Evolutionary conservation across 2,329 filamentous ascomycete species (phyloP).

Genomic region (Colletotrichum acutatum): DNA sequence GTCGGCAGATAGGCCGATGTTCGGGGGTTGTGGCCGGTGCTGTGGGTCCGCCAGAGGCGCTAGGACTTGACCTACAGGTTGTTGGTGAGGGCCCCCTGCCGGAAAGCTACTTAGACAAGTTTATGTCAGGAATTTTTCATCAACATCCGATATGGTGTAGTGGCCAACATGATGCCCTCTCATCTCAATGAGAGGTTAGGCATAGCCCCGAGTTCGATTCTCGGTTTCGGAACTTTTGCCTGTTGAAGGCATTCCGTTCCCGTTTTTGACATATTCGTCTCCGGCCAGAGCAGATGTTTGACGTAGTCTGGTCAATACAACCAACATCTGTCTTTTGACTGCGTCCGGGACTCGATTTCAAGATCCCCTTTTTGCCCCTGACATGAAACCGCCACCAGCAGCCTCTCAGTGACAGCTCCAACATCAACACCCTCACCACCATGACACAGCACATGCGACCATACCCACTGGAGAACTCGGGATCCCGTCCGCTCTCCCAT

Average conservation of each 20-base stretch:
- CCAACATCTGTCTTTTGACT: too few relatives aligned
- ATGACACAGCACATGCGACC: background rate
- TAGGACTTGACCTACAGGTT: background rate
- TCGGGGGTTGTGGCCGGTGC: background rate
- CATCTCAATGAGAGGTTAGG: constrained; percentile 8
- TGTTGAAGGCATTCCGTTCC: background rate
- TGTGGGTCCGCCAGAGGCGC: background rate
- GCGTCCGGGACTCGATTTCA: too few relatives aligned
- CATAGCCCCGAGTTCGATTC: constrained; percentile 34
- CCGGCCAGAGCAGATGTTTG: background rate
- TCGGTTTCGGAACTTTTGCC: constrained; percentile 27
- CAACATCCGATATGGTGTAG: constrained; percentile 27
- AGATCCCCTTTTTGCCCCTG: too few relatives aligned
- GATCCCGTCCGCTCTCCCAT: constrained; percentile 13
- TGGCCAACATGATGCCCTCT: constrained; percentile 34
- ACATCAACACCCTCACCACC: background rate
- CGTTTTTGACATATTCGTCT: background rate
- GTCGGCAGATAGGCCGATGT: background rate
- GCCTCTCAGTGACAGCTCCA: background rate
- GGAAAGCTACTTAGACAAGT: rapidly evolving
- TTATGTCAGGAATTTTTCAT: rapidly evolving
- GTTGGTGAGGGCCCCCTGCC: rapidly evolving
- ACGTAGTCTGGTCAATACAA: background rate
- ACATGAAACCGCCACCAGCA: too few relatives aligned
- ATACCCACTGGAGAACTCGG: constrained; percentile 9